Evolutionary conservation across 2,329 filamentous ascomycete genomes (phyloP).

Genomic region (Botrytis elliptica): DNA sequence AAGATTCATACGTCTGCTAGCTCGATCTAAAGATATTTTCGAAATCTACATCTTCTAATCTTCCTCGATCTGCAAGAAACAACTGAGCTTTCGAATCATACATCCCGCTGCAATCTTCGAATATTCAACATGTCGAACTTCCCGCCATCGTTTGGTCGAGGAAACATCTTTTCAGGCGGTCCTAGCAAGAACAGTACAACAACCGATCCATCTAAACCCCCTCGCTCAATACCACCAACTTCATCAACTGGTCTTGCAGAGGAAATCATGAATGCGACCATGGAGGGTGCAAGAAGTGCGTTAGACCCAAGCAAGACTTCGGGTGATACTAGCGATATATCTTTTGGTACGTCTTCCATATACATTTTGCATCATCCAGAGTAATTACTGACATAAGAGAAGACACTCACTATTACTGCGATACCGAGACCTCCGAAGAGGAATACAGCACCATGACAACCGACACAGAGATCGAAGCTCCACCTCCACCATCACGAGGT

Average conservation of each 20-base stretch:
- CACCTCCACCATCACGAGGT: background rate
- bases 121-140: background rate
- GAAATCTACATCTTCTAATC: background rate
- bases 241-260: background rate
- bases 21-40: background rate
- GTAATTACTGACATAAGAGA: background rate
- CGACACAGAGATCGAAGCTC: background rate
- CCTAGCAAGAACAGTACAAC: background rate
- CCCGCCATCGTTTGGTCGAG: background rate
- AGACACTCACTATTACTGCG: background rate
- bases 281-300: background rate
- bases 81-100: background rate
- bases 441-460: background rate
- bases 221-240: background rate
- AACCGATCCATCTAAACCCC: background rate
- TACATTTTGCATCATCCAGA: rapidly evolving
- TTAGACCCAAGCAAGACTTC: background rate
- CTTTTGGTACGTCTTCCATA: background rate
- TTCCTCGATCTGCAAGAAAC: background rate
- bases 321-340: background rate
- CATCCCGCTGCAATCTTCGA: background rate
- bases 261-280: background rate
- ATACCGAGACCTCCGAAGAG: background rate
- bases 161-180: background rate
- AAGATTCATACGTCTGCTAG: background rate